Percentiles rank a stretch among this genome's conserved stretches.
These are phyloP conservation scores for Acanthamoeba triangularis DNA, from an alignment of 208 protist genomes.

Conservation along the genomic window DNA sequence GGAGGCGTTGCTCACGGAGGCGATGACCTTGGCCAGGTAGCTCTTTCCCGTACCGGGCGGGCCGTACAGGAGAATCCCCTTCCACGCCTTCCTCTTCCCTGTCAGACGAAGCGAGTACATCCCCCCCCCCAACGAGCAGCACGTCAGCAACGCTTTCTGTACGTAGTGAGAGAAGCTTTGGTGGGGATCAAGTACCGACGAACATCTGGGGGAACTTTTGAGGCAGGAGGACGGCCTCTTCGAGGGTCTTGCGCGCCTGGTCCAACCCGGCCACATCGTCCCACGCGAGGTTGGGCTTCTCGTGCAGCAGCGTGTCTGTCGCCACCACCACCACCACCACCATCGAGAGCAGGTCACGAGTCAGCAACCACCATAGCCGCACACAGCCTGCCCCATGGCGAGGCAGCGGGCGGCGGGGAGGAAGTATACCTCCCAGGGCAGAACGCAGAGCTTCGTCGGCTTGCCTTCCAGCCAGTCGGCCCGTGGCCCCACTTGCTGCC, in stretches of 20 bases:
- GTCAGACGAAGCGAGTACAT: background rate
- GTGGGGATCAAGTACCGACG: conserved; percentile 89
- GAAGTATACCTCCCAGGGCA: conserved; percentile 20
- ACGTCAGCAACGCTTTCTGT: too few relatives aligned
- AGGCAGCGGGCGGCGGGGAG: too few relatives aligned
- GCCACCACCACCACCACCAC: conserved; percentile 58
- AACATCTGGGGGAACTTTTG: conserved; percentile 98
- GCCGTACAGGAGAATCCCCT: conserved; percentile 96
- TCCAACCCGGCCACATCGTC: conserved; percentile 97
- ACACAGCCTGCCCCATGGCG: too few relatives aligned
- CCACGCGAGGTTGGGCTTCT: conserved; percentile 97
- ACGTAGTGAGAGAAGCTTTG: too few relatives aligned
- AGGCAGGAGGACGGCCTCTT: conserved; percentile 98
- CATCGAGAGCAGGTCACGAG: background rate
- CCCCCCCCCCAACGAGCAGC: too few relatives aligned
- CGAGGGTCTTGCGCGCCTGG: conserved; percentile 96
- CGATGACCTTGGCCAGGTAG: conserved; percentile 95
- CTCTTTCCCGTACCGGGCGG: conserved; percentile 97
- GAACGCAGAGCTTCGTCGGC: conserved; percentile 32
- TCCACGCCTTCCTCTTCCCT: conserved; percentile 93
- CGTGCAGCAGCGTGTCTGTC: conserved; percentile 93
- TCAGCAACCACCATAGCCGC: too few relatives aligned
- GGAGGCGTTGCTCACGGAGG: conserved; percentile 95
- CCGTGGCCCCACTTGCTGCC: background rate
- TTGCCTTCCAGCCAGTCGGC: background rate